These are phyloP conservation scores for Geum urbanum DNA, from an alignment of 306 rosid genomes.

Conservation along the genomic window DNA sequence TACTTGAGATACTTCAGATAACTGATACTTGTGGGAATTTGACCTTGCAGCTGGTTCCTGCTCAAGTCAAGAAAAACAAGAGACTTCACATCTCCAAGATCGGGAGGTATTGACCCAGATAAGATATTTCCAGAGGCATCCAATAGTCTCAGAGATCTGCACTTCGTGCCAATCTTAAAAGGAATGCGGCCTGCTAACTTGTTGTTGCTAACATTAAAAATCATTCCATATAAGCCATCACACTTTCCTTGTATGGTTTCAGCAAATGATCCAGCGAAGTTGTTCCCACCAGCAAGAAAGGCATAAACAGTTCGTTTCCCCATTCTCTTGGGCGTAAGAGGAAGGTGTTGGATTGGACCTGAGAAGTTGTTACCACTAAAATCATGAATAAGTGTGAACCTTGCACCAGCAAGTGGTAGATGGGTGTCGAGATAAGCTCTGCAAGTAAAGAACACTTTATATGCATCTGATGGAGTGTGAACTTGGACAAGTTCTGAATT, in stretches of 20 bases:
- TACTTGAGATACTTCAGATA: slow-evolving; percentile 34
- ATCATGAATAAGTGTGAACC: slow-evolving; percentile 26
- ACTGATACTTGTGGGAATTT: slow-evolving; percentile 27
- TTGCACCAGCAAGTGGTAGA: slow-evolving; percentile 16
- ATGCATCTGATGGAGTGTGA: slow-evolving; percentile 9
- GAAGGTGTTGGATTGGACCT: slow-evolving; percentile 30
- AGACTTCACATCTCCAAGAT: slow-evolving; percentile 27
- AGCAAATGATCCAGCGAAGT: slow-evolving; percentile 24
- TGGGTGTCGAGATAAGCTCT: slow-evolving; percentile 14
- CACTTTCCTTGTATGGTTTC: slow-evolving; percentile 26
- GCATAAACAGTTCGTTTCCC: slow-evolving; percentile 24
- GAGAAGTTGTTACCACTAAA: slow-evolving; percentile 39
- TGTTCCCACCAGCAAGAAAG: slow-evolving; percentile 34
- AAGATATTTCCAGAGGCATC: slow-evolving; percentile 34
- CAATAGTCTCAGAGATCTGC: slow-evolving; percentile 26
- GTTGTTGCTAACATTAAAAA: slow-evolving; percentile 30
- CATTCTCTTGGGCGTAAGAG: slow-evolving; percentile 10
- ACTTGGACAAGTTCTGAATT: slow-evolving; percentile 11
- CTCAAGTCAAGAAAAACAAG: slow-evolving; percentile 37
- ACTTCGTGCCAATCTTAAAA: slow-evolving; percentile 6
- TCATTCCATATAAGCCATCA: slow-evolving; percentile 24
- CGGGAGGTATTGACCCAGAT: slow-evolving; percentile 24
- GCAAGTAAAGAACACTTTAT: slow-evolving; percentile 26
- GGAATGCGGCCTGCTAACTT: slow-evolving; percentile 32
- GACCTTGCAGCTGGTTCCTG: slow-evolving; percentile 32